Evolutionary conservation across 495 filamentous ascomycete species (phyloP).

Genomic region (Lasiosphaeria hispida): DNA sequence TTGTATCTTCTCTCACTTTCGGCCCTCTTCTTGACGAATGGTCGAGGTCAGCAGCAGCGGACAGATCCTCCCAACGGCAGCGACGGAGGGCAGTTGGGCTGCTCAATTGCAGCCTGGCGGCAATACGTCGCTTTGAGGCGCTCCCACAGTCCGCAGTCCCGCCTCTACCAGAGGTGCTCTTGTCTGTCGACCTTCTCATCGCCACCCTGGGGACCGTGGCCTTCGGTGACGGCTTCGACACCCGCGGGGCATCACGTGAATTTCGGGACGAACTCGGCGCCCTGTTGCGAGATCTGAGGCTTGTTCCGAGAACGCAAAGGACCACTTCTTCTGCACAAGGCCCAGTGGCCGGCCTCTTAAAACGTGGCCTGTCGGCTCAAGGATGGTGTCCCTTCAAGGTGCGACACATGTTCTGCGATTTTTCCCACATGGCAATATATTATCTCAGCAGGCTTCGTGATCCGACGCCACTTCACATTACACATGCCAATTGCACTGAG

Average conservation of each 20-base stretch:
- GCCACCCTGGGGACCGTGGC: neutral
- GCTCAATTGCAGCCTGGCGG: neutral
- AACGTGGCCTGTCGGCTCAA: neutral
- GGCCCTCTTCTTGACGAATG: neutral
- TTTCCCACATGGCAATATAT: neutral
- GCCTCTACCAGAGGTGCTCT: slow-evolving; percentile 1
- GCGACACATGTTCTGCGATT: neutral
- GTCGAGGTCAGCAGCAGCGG: neutral
- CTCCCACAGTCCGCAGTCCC: neutral
- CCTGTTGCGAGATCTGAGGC: neutral
- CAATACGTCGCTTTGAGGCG: neutral
- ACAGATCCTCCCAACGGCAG: neutral
- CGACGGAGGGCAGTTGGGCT: neutral
- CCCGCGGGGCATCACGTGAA: neutral
- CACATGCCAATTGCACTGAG: neutral
- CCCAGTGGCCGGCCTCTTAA: too few relatives aligned
- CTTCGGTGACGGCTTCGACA: neutral
- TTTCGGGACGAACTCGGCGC: neutral
- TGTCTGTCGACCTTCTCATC: neutral
- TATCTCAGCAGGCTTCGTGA: neutral
- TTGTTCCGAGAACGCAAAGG: neutral
- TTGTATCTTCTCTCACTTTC: neutral
- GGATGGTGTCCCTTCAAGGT: slow-evolving; percentile 4
- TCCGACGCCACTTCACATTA: neutral
- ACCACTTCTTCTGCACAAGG: too few relatives aligned